Evolutionary conservation across 495 filamentous ascomycete genomes (phyloP), one percentile per base, ranked within the genome.

Genomic region (Aspergillus leporis): DNA sequence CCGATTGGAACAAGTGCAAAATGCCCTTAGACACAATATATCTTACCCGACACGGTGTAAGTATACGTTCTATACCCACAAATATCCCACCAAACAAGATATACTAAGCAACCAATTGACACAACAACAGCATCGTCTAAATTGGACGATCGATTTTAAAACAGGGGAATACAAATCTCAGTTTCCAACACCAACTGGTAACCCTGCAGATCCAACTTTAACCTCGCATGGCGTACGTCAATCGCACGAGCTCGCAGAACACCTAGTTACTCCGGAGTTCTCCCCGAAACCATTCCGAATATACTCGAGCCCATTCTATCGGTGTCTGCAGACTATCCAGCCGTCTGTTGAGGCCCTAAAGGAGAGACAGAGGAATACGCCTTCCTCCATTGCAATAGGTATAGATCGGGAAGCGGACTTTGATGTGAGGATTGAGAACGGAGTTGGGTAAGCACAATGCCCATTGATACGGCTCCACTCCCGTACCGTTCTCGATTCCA

Each of bases 241-340:
- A 74, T 83, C 90, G n/a, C 77, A 85, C 47, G 86, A 97, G 71
- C 83, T 98, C 28, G 90, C 84, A 10, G 73, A 71, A 4, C 80
- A 91, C 47, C 73, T 97, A 23, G 45, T 71, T n/a, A 69, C 70
- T 4, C 66, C 87, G 5, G 69, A 86, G 22, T 88, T 91, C 12
- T 81, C 87, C 34, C 88, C 92, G 23, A 81, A 84, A 53, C 76
- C 76, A n/a, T 78, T 75, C 43, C 64, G 75, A 3, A 76, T 97
- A 64, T 97, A 96, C 77, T 87, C 81, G 14, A 91, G 87, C 60
- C 91, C 92, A 14, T 97, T 93, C 67, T 98, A 96, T 72, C 85
- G 94, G 54, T 98, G 94, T 70, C 76, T 98, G 19, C 90, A 97
- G 72, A 98, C 94, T 0, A 82, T 97, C 43, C 68, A 74, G 53